Evolutionary conservation across 139 green algal genomes (phyloP).

Genomic region (Tetradesmus obliquus): DNA sequence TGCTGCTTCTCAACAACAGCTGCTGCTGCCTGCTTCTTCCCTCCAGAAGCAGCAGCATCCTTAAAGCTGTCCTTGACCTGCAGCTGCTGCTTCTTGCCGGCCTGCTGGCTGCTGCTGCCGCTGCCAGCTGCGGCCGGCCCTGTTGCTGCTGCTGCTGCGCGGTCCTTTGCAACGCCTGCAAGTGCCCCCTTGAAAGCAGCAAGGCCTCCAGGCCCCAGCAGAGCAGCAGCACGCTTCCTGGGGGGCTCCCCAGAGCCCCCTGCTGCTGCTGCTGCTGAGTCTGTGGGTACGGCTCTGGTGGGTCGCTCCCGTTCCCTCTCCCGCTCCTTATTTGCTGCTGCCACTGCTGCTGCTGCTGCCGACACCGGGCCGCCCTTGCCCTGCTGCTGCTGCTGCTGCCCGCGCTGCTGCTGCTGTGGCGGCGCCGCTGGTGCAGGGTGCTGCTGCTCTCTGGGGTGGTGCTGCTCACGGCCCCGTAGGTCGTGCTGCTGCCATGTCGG

Average conservation of each 20-base stretch:
- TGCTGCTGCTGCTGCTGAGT: background rate
- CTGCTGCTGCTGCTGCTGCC: background rate
- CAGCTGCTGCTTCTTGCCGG: constrained; percentile 6
- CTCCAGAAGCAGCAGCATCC: background rate
- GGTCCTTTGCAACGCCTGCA: background rate
- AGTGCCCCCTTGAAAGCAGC: constrained; percentile 4
- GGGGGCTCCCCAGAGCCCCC: background rate
- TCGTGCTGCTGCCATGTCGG: constrained; percentile 14
- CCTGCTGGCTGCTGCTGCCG: background rate
- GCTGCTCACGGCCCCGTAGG: background rate
- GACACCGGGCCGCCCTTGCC: background rate
- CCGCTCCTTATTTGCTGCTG: background rate
- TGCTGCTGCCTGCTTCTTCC: background rate
- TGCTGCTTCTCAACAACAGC: background rate
- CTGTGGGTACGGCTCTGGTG: background rate
- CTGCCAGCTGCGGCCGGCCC: background rate
- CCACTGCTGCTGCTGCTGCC: background rate
- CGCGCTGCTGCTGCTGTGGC: background rate
- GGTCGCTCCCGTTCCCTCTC: background rate
- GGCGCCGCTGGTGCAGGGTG: background rate
- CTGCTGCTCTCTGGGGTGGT: background rate
- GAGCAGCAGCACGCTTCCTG: background rate
- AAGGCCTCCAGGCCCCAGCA: background rate
- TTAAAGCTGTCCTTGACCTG: background rate
- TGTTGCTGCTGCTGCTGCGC: background rate